phyloP scores from a whole-genome alignment of 148 eudicot genomes.

The Tetragonia tetragonoides region DNA sequence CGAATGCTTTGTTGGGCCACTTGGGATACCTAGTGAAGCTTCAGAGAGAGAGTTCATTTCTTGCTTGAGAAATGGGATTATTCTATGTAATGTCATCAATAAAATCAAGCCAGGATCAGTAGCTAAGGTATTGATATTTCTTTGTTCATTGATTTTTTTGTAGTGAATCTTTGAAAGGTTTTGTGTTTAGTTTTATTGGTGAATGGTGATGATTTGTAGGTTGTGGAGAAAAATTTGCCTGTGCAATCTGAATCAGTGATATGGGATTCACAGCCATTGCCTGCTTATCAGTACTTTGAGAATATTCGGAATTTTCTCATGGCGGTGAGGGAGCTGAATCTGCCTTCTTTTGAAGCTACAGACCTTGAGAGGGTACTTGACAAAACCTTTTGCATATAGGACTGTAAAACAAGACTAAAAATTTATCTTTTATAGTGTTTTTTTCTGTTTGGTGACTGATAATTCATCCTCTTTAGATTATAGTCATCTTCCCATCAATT shows the following conservation, averaged over 20 bases:
- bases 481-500: neutral
- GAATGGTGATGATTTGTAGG: slow-evolving; percentile 34
- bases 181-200: neutral
- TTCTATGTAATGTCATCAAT: slow-evolving; percentile 84
- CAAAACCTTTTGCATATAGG: neutral
- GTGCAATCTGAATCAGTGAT: slow-evolving; percentile 35
- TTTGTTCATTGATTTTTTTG: neutral
- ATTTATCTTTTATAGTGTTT: too few relatives aligned
- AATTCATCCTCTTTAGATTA: too few relatives aligned
- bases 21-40: slow-evolving; percentile 53
- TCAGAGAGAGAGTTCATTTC: slow-evolving; percentile 81
- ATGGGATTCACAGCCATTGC: slow-evolving; percentile 90
- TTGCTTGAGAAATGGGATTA: slow-evolving; percentile 88
- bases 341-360: slow-evolving; percentile 87
- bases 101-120: slow-evolving; percentile 80
- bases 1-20: slow-evolving; percentile 64
- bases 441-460: too few relatives aligned
- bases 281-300: slow-evolving; percentile 97
- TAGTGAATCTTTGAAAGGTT: neutral
- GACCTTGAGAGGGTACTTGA: slow-evolving; percentile 67
- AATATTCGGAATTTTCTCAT: slow-evolving; percentile 79
- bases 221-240: slow-evolving; percentile 53
- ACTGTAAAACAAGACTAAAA: too few relatives aligned
- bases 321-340: slow-evolving; percentile 59
- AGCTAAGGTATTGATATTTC: slow-evolving; percentile 53